Conservation (phyloP, 2,329 filamentous ascomycete genomes). For the Trichoderma sp. region DNA sequence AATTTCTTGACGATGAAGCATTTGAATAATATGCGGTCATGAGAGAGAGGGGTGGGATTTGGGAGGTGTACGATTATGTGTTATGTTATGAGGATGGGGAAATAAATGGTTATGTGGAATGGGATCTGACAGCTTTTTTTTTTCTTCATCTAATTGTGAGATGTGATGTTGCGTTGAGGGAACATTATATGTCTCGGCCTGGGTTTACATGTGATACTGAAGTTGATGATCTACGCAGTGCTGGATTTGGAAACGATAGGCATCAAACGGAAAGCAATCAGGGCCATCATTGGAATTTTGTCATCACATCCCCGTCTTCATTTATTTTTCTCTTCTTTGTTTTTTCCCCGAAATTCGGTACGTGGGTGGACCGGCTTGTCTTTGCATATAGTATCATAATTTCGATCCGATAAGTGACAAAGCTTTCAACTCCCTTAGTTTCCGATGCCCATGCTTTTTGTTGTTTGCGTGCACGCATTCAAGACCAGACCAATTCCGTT, state of each 20-base stretch:
- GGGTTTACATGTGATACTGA: no score
- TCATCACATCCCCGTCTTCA: slow-evolving; percentile 1
- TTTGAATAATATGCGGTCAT: slow-evolving; percentile 59
- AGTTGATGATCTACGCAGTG: not conserved
- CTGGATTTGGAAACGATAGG: not conserved
- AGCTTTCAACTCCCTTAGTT: slow-evolving; percentile 34
- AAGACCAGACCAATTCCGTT: slow-evolving; percentile 40
- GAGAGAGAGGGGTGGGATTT: not conserved
- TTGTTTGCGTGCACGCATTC: slow-evolving; percentile 30
- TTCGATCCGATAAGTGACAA: slow-evolving; percentile 36
- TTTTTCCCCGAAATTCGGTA: slow-evolving; percentile 4
- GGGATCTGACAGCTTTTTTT: not conserved
- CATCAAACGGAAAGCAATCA: not conserved
- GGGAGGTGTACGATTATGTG: slow-evolving; percentile 2
- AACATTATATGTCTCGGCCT: not conserved
- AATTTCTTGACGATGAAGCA: slow-evolving; percentile 83
- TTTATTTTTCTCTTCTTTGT: not conserved
- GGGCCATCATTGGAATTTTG: not conserved
- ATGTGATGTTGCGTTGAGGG: not conserved
- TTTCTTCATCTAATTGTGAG: not conserved
- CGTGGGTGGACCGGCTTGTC: slow-evolving; percentile 19
- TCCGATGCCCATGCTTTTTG: slow-evolving; percentile 36
- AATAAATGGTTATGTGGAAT: not conserved
- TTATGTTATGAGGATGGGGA: not conserved
- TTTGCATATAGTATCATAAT: slow-evolving; percentile 30